Evolutionary conservation across 2,329 filamentous ascomycete genomes (phyloP), one percentile per base, ranked within the genome.

Genomic region (Hirsutella rhossiliensis): DNA sequence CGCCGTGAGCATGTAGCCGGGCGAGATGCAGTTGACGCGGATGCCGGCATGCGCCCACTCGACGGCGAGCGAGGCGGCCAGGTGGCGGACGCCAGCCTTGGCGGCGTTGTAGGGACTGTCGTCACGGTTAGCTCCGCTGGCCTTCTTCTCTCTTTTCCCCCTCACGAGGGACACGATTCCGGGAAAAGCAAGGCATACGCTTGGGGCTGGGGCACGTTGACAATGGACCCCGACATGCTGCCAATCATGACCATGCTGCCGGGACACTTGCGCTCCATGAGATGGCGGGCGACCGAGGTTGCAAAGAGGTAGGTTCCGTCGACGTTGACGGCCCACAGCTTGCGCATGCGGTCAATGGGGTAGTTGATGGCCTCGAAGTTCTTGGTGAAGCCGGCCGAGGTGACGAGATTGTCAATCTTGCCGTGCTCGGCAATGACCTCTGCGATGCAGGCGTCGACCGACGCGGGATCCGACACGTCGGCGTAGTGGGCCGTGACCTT

Each of bases 231-330:
- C 42, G 84, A 89, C 89, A 97, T 97, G 74, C 84, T 92, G 27
- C 89, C 90, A 56, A 95, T 92, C 69, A 95, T 84, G 55, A 96
- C 87, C 62, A 97, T 89, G 67, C 84, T 92, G 38, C 89, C 90
- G 1, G 77, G 71, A 5, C 75, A 71, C 60, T 89, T 80, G 56
- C 86, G 79, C 59, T 82, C 80, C 79, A 95, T 92, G 50, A 96
- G 69, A 59, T 96, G 89, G 60, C 86, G 85, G 29, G 89, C 90
- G 9, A 95, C 83, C 5, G 78, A 79, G 20, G 82, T 83, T 4
- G 89, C 86, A 59, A 90, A 95, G 31, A 95, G 72, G 62, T 94
- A 96, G 44, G 89, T 94, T 19, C 90, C 90, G 56, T 81, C 87
- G 2, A 97, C 88, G 52, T 96, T 95, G 59, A 96, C 90, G 41